phyloP scores from a whole-genome alignment of 176 grass and related monocot genomes.

The Pontederia crassipes region DNA sequence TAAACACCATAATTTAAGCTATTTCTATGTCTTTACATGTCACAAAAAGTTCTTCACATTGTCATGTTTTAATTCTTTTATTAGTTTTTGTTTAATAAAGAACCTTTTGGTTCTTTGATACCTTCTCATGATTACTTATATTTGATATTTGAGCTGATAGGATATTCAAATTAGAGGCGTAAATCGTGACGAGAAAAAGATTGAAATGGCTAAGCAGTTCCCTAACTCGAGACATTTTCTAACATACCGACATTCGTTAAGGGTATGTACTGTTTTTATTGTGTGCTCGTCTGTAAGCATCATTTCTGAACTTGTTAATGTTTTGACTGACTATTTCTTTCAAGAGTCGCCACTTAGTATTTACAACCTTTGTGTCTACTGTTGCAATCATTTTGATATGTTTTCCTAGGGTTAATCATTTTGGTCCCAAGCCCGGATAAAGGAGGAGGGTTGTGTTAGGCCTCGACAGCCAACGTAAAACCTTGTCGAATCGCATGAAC shows the following conservation, averaged over 20 bases:
- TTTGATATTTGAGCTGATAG: conserved; percentile 34
- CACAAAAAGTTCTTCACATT: not conserved
- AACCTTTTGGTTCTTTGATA: not conserved
- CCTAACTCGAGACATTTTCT: conserved; percentile 88
- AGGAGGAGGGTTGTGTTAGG: too few species aligned
- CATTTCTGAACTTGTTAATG: not conserved
- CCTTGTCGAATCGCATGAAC: too few species aligned
- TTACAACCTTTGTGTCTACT: too few species aligned
- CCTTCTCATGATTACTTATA: not conserved
- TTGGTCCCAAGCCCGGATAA: too few species aligned
- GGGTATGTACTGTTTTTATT: conserved; percentile 30
- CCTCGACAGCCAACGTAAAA: too few species aligned
- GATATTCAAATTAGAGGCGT: conserved; percentile 95
- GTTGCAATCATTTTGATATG: too few species aligned
- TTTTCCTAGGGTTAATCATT: too few species aligned
- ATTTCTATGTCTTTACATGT: not conserved
- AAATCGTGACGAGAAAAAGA: conserved; percentile 84
- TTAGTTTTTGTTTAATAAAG: not conserved
- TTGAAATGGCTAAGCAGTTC: conserved; percentile 67
- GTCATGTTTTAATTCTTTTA: not conserved
- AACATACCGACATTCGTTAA: conserved; percentile 80
- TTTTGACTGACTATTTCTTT: not conserved
- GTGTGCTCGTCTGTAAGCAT: not conserved
- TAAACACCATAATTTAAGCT: conserved; percentile 26
- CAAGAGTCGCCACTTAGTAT: too few species aligned